A percentile compares a stretch with the other conserved stretches of the same genome.
These are phyloP conservation scores for Hirschfeldia incana DNA, from an alignment of 345 rosid genomes.

Conservation along the genomic window DNA sequence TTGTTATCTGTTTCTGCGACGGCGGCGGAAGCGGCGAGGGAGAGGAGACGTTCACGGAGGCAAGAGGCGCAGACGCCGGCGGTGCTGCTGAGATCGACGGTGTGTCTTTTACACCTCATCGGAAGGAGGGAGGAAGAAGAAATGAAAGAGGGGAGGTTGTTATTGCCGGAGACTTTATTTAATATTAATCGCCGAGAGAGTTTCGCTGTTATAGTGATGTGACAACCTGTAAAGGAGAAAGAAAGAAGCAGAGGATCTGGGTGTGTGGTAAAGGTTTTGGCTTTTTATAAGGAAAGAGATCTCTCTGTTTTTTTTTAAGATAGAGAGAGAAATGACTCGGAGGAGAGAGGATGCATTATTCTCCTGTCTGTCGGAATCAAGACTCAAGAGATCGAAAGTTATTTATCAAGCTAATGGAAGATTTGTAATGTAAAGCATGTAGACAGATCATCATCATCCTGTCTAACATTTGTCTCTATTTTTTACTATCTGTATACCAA, in stretches of 20 bases:
- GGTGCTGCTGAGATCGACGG: conserved; percentile 59
- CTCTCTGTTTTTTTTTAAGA: conserved; percentile 1
- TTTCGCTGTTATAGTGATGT: conserved; percentile 29
- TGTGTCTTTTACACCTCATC: conserved; percentile 87
- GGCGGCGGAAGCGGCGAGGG: conserved; percentile 55
- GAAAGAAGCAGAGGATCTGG: conserved; percentile 27
- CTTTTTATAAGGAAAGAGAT: conserved; percentile 5
- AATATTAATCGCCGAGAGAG: not conserved
- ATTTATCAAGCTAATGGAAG: conserved; percentile 13
- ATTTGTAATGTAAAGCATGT: conserved; percentile 19
- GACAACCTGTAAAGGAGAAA: conserved; percentile 30
- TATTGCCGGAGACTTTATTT: not conserved
- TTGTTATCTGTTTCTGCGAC: conserved; percentile 40
- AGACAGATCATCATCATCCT: conserved; percentile 24
- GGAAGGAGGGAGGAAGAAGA: not conserved
- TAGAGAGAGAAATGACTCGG: not conserved
- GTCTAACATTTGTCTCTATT: not conserved
- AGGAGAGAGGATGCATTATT: not conserved
- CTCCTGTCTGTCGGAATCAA: not conserved
- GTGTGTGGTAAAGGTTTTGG: conserved; percentile 35
- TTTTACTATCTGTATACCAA: not conserved
- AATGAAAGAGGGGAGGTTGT: no score
- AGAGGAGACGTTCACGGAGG: conserved; percentile 73
- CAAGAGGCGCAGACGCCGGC: conserved; percentile 90
- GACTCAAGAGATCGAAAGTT: conserved; percentile 1